Evolutionary conservation across 2,329 filamentous ascomycete genomes (phyloP).

Genomic region (Pseudofabraea citricarpa): DNA sequence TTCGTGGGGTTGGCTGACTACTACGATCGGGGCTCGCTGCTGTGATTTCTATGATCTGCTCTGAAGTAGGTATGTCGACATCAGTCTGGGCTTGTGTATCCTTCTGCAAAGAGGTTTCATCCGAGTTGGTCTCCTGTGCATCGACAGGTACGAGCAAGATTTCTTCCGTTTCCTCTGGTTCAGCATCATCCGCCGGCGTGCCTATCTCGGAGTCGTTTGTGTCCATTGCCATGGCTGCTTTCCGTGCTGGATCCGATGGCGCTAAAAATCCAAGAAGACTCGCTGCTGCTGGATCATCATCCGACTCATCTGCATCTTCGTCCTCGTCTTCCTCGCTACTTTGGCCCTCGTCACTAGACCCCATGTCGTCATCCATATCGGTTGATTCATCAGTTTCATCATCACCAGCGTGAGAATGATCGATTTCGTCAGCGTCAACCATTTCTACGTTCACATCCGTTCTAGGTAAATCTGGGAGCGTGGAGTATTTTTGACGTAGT

Average conservation of each 20-base stretch:
- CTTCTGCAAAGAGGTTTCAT: neutral
- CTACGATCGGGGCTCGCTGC: constrained; percentile 28
- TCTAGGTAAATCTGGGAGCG: constrained; percentile 43
- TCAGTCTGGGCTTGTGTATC: neutral
- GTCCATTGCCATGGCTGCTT: neutral
- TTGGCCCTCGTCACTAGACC: constrained; percentile 47
- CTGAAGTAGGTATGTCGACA: constrained; percentile 5
- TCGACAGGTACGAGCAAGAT: neutral
- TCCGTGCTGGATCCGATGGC: constrained; percentile 26
- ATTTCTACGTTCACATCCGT: constrained; percentile 26
- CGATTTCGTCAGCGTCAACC: constrained; percentile 23
- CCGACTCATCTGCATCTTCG: constrained; percentile 27
- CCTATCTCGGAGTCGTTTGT: neutral
- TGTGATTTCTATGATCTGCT: constrained; percentile 11
- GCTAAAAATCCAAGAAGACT: constrained; percentile 27
- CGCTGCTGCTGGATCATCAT: constrained; percentile 39
- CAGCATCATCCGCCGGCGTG: too few species aligned
- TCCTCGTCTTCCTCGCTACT: constrained; percentile 38
- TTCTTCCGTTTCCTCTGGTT: constrained; percentile 11
- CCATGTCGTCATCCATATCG: constrained; percentile 64
- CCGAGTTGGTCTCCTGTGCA: constrained; percentile 3
- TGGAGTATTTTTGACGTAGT: constrained; percentile 62
- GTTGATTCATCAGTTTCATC: constrained; percentile 60
- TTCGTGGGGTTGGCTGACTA: constrained; percentile 30
- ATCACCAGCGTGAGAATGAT: constrained; percentile 11